Conservation (phyloP, 106 monocot genomes). For the Acanthochlamys bracteata region DNA sequence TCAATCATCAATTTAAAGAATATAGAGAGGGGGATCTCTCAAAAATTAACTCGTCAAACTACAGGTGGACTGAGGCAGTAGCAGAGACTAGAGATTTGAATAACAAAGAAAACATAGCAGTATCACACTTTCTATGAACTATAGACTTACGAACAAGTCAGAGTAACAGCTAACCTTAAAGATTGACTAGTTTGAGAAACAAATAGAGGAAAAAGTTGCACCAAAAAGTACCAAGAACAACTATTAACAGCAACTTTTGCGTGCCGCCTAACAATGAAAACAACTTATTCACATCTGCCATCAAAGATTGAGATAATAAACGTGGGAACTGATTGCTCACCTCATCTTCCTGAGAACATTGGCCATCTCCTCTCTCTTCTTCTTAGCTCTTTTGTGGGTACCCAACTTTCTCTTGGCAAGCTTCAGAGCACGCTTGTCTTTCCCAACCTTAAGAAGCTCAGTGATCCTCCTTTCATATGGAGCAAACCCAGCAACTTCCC, state of each 20-base stretch:
- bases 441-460: conserved; percentile 5
- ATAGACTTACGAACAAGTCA: neutral
- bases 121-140: neutral
- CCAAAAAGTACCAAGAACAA: too few relatives aligned
- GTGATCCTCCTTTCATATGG: conserved; percentile 6
- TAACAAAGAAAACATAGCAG: neutral
- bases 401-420: conserved; percentile 33
- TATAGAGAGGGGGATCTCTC: neutral
- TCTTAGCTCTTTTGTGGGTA: conserved; percentile 32
- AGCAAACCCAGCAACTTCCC: conserved; percentile 40
- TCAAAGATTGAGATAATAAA: neutral
- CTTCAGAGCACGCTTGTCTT: conserved; percentile 18
- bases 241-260: too few relatives aligned
- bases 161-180: neutral
- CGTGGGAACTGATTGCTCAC: conserved; percentile 5
- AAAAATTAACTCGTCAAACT: neutral
- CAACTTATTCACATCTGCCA: neutral
- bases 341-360: conserved; percentile 36
- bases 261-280: neutral
- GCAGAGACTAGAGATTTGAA: neutral
- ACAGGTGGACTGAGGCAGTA: neutral
- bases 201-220: neutral
- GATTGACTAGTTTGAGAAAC: neutral
- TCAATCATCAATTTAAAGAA: neutral
- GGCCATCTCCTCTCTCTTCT: conserved; percentile 38